Evolutionary conservation across 371 early-diverging fungal genomes (phyloP), one percentile per base, ranked within the genome.

Genomic region (Ordospora colligata): DNA sequence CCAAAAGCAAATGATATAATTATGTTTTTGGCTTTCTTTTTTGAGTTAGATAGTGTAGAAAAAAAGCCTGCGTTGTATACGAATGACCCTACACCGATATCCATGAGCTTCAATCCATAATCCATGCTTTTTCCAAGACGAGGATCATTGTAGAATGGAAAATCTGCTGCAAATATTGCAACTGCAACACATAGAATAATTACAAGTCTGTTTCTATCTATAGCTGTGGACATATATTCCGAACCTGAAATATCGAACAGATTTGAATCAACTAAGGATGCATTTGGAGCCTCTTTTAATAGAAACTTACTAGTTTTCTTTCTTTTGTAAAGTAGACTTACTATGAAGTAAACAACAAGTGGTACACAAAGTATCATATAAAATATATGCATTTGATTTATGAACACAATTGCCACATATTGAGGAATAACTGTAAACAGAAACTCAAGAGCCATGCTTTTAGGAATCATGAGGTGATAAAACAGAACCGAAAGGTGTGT

Each of bases 11-110:
- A 37, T 3, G 58, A 58, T 37, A 40, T 37, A 7, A 58, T 7
- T 58, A 37, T 19, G 19, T 58, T 58, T 17, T 58, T 12, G 17
- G 40, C 10, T 37, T 58, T 58, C 19, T 40, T 58, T 14, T 37
- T 27, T 1, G 32, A n/a, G 10, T 8, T n/a, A n/a, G 58, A 27
- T 19, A n/a, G 22, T 58, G 37, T n/a, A 12, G 58, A 58, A 25
- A 58, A 58, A 22, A 83, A 54, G 7, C 83, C 85, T 9, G 65
- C 74, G 43, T 79, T 79, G 25, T 76, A 74, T 51, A 83, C 62
- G 53, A 80, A 84, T 7, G 73, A 74, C 5, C 74, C 78, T 43
- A 84, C 78, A n/a, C 85, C 85, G 17, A 83, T 64, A 71, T 84
- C 85, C 85, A 84, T 84, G 6, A 83, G 66, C 14, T 73, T 74